Evolutionary conservation across 179 eudicot genomes (phyloP).

Genomic region (Silene vulgaris): DNA sequence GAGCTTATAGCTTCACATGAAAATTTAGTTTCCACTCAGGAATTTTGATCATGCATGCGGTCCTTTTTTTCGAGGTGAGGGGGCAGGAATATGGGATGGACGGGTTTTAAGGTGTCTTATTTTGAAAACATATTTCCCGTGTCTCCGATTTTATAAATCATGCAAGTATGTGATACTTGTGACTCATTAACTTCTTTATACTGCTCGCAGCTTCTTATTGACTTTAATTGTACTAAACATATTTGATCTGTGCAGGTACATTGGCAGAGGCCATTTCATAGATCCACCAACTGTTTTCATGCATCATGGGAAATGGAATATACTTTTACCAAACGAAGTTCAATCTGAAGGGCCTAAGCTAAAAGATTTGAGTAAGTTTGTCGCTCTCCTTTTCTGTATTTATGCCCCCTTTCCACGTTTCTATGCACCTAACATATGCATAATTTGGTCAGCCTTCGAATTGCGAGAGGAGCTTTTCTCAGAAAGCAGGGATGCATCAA

Average conservation of each 20-base stretch:
- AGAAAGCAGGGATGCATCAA: slow-evolving; percentile 55
- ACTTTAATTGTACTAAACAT: background rate
- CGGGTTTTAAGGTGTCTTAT: background rate
- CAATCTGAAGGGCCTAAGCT: slow-evolving; percentile 32
- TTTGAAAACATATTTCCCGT: background rate
- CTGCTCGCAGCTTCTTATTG: background rate
- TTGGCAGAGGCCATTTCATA: slow-evolving; percentile 80
- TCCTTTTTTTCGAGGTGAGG: background rate
- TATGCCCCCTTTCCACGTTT: slow-evolving; percentile 1
- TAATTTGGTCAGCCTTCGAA: slow-evolving; percentile 48
- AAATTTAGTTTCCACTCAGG: background rate
- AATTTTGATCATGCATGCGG: background rate
- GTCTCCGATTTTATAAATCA: background rate
- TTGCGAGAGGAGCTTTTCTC: slow-evolving; percentile 60
- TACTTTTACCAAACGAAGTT: slow-evolving; percentile 54
- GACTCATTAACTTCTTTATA: background rate
- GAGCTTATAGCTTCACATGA: too few species aligned
- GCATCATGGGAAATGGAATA: slow-evolving; percentile 59
- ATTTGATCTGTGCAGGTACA: slow-evolving; percentile 51
- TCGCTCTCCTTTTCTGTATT: slow-evolving; percentile 1
- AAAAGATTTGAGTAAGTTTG: slow-evolving; percentile 53
- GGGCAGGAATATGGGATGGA: background rate
- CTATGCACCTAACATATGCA: background rate
- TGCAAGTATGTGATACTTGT: background rate
- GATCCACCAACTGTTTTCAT: slow-evolving; percentile 78